Evolutionary conservation across 106 monocot species (phyloP).

Genomic region (Iris macrosiphon): DNA sequence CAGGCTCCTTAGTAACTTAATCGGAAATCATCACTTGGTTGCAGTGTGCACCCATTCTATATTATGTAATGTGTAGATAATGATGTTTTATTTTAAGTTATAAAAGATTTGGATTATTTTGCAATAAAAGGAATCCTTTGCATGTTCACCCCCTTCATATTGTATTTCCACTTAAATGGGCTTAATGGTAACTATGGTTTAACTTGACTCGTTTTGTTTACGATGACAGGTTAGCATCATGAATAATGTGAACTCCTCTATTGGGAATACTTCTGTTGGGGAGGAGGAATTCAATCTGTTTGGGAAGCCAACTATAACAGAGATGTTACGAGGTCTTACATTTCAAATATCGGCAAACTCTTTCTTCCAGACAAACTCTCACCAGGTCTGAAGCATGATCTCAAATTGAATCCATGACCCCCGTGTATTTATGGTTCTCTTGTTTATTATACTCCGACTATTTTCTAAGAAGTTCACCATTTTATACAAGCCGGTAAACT

Average conservation of each 20-base stretch:
- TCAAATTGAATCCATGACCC: background rate
- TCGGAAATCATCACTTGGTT: background rate
- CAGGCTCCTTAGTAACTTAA: too few species aligned
- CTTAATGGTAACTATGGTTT: background rate
- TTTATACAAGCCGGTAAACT: background rate
- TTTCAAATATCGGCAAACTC: constrained; percentile 97
- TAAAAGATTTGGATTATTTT: background rate
- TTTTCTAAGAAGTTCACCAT: background rate
- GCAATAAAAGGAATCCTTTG: background rate
- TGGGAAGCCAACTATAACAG: constrained; percentile 84
- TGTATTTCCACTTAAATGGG: background rate
- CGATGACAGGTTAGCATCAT: constrained; percentile 69
- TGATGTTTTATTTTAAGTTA: background rate
- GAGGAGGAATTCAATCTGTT: constrained; percentile 77
- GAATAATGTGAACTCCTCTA: constrained; percentile 93
- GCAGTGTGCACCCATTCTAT: background rate
- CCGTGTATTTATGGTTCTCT: background rate
- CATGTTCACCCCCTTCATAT: background rate
- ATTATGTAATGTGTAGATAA: background rate
- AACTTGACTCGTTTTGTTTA: constrained; percentile 1
- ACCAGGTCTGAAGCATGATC: constrained; percentile 46
- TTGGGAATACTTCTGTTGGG: constrained; percentile 91
- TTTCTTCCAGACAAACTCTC: constrained; percentile 94
- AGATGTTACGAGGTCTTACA: constrained; percentile 75
- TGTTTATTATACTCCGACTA: background rate